phyloP scores from a whole-genome alignment of 2,329 filamentous ascomycete species.

The Nigrograna mackinnonii region DNA sequence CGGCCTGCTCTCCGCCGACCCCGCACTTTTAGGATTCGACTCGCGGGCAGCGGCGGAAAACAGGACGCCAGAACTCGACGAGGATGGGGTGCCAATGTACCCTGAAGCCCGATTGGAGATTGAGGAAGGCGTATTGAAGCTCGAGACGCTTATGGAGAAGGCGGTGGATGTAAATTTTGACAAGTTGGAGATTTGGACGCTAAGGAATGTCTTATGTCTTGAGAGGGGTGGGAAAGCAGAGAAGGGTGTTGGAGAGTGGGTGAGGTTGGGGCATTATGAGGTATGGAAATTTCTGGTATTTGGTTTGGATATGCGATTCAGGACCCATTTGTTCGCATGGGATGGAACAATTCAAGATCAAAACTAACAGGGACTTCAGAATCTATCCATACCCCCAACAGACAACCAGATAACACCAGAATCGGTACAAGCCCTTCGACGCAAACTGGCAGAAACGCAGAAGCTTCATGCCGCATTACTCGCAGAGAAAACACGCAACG shows the following conservation, averaged over 20 bases:
- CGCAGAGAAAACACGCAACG: conserved; percentile 73
- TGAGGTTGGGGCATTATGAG: conserved; percentile 84
- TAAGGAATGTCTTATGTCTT: conserved; percentile 70
- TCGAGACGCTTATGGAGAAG: conserved; percentile 54
- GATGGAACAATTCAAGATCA: neutral
- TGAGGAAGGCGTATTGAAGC: conserved; percentile 69
- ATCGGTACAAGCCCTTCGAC: conserved; percentile 71
- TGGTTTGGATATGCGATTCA: neutral
- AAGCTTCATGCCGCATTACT: conserved; percentile 72
- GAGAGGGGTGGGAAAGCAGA: conserved; percentile 53
- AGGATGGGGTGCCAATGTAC: conserved; percentile 47
- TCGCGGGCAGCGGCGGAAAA: conserved; percentile 47
- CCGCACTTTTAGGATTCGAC: conserved; percentile 79
- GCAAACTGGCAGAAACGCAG: conserved; percentile 77
- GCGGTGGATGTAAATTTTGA: conserved; percentile 56
- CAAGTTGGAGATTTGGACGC: conserved; percentile 72
- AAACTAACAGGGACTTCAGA: conserved; percentile 14
- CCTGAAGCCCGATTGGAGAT: conserved; percentile 68
- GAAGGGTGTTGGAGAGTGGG: conserved; percentile 67
- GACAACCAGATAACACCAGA: conserved; percentile 62
- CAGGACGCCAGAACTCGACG: conserved; percentile 46
- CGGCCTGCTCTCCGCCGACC: conserved; percentile 74
- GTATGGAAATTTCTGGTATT: conserved; percentile 43
- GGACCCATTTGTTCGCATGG: neutral
- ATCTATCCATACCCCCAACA: conserved; percentile 24